Evolutionary conservation across 768 basidiomycete genomes (phyloP).

Genomic region (Strobilomyces confusus): DNA sequence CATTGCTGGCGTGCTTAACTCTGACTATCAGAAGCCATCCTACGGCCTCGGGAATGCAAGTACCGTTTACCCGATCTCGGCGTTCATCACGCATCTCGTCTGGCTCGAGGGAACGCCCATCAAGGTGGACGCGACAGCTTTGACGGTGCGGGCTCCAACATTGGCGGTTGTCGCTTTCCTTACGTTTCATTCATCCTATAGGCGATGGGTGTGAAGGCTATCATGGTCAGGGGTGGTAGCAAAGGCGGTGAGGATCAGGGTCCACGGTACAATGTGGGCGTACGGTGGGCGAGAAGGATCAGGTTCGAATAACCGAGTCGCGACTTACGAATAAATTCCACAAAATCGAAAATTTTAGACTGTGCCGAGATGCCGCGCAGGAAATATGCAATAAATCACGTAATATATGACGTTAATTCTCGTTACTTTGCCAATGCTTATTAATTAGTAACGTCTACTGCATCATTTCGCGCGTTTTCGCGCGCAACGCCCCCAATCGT

Average conservation of each 20-base stretch:
- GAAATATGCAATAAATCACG: too few relatives aligned
- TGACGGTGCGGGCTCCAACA: slow-evolving; percentile 45
- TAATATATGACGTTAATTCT: too few relatives aligned
- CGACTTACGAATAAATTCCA: too few relatives aligned
- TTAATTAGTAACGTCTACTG: too few relatives aligned
- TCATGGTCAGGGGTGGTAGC: slow-evolving; percentile 39
- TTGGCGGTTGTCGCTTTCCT: background rate
- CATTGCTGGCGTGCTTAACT: slow-evolving; percentile 67
- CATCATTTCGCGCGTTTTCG: too few relatives aligned
- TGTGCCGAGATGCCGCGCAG: too few relatives aligned
- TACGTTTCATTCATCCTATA: slow-evolving; percentile 24
- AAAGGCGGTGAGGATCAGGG: slow-evolving; percentile 22
- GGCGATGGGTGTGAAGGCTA: slow-evolving; percentile 58
- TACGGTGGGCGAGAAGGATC: too few relatives aligned
- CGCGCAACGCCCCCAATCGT: too few relatives aligned
- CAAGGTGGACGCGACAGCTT: slow-evolving; percentile 52
- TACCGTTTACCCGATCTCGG: slow-evolving; percentile 68
- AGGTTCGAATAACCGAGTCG: too few relatives aligned
- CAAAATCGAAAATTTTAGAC: too few relatives aligned
- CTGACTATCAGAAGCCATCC: slow-evolving; percentile 43
- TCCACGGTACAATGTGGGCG: slow-evolving; percentile 42
- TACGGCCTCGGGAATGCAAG: slow-evolving; percentile 58
- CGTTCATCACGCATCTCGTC: slow-evolving; percentile 83
- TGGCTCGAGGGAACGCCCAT: slow-evolving; percentile 65
- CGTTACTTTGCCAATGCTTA: too few relatives aligned